phyloP scores from a whole-genome alignment of 352 stramenopile species.

The Globisporangium middletonii region DNA sequence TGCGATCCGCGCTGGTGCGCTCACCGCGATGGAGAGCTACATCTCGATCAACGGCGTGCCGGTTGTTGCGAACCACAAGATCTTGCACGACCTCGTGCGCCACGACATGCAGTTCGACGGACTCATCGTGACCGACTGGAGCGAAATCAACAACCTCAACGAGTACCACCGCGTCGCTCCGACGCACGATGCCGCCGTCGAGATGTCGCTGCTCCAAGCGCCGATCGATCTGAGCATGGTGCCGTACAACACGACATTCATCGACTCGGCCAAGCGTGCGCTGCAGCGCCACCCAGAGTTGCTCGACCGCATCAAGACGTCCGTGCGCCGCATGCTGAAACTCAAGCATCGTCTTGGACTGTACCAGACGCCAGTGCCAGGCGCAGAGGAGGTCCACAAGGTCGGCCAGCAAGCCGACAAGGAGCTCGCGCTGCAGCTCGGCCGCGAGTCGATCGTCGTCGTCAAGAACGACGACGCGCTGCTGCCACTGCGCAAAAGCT shows the following conservation, averaged over 20 bases:
- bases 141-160: conserved; percentile 88
- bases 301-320: conserved; percentile 45
- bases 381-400: conserved; percentile 27
- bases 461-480: conserved; percentile 69
- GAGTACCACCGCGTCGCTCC: conserved; percentile 49
- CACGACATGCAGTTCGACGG: conserved; percentile 84
- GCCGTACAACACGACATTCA: conserved; percentile 37
- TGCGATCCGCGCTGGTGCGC: conserved; percentile 66
- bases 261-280: conserved; percentile 37
- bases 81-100: conserved; percentile 78
- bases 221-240: conserved; percentile 92
- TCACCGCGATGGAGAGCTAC: conserved; percentile 94
- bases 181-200: conserved; percentile 50
- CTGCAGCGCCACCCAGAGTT: conserved; percentile 30
- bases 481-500: conserved; percentile 35
- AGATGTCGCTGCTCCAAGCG: conserved; percentile 63
- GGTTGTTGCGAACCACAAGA: conserved; percentile 77
- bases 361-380: conserved; percentile 59
- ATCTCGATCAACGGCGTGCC: conserved; percentile 91
- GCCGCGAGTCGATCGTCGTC: conserved; percentile 79
- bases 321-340: conserved; percentile 53
- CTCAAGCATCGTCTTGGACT: conserved; percentile 72
- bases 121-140: conserved; percentile 90
- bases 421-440: conserved; percentile 51
- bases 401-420: conserved; percentile 52